Evolutionary conservation across 2,329 filamentous ascomycete genomes (phyloP).

Genomic region (Claviceps cyperi): DNA sequence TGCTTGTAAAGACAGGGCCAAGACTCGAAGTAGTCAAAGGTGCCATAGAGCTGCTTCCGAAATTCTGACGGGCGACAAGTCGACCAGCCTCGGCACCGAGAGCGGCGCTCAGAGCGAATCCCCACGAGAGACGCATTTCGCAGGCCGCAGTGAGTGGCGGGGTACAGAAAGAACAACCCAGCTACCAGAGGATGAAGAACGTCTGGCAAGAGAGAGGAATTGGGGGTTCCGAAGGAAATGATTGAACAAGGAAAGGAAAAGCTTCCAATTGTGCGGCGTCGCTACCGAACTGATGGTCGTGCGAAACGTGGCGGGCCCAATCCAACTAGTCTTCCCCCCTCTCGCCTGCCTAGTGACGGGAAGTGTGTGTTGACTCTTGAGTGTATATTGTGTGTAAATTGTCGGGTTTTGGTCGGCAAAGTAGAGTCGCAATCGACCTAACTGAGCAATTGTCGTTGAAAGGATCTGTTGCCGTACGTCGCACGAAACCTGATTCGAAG

Average conservation of each 20-base stretch:
- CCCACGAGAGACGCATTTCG: constrained; percentile 11
- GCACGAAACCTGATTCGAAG: background rate
- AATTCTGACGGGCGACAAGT: constrained; percentile 2
- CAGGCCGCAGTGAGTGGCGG: constrained; percentile 3
- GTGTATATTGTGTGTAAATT: too few species aligned
- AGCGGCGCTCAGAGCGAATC: constrained; percentile 11
- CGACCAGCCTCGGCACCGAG: constrained; percentile 9
- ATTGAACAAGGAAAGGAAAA: background rate
- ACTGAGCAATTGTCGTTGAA: background rate
- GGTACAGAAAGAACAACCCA: background rate
- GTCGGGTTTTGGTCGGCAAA: background rate
- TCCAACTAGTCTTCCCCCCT: background rate
- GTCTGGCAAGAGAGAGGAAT: background rate
- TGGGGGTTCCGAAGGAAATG: background rate
- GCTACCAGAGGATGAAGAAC: background rate
- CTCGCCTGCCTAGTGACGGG: background rate
- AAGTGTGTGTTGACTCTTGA: background rate
- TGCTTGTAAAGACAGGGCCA: background rate
- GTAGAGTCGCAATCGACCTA: background rate
- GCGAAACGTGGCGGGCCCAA: background rate
- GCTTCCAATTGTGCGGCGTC: background rate
- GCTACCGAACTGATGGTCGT: background rate
- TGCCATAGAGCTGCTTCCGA: background rate
- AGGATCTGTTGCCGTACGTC: background rate
- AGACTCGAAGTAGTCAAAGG: background rate